These are phyloP conservation scores for Ogataea zsoltii DNA, from an alignment of 805 yeast genomes.

Conservation along the genomic window DNA sequence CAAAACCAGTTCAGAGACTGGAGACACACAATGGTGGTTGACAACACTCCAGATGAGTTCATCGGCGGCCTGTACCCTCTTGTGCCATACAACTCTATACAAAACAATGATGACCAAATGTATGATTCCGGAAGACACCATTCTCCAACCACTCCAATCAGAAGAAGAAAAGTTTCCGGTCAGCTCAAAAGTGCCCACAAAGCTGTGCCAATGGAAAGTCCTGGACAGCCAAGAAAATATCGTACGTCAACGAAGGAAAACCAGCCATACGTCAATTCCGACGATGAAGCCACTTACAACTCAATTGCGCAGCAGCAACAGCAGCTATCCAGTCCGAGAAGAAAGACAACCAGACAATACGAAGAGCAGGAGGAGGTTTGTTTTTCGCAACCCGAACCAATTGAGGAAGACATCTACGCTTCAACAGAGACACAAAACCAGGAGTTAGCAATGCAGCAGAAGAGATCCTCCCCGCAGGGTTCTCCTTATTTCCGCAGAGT, in stretches of 20 bases:
- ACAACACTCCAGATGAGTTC: conserved; percentile 60
- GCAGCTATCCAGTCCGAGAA: conserved; percentile 27
- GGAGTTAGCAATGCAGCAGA: conserved; percentile 24
- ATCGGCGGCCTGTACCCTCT: conserved; percentile 70
- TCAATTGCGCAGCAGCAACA: conserved; percentile 22
- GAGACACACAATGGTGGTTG: conserved; percentile 87
- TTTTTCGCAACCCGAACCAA: conserved; percentile 12
- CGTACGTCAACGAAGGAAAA: conserved; percentile 37
- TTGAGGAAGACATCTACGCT: conserved; percentile 15
- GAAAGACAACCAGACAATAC: conserved; percentile 16
- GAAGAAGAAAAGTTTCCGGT: conserved; percentile 70
- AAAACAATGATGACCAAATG: conserved; percentile 43
- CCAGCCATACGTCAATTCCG: conserved; percentile 35
- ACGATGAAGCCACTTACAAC: conserved; percentile 35
- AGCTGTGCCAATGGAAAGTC: conserved; percentile 89
- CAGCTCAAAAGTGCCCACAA: conserved; percentile 62
- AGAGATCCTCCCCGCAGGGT: conserved; percentile 30
- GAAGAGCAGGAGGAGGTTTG: conserved; percentile 36
- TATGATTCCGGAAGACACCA: conserved; percentile 29
- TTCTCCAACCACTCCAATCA: conserved; percentile 69
- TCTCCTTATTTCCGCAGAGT: conserved; percentile 43
- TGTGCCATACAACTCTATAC: conserved; percentile 61
- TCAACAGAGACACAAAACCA: conserved; percentile 13
- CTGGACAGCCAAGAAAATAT: conserved; percentile 93
- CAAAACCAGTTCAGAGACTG: conserved; percentile 96